Conservation (phyloP, 768 basidiomycete genomes). For the Phanerochaete carnosa region DNA sequence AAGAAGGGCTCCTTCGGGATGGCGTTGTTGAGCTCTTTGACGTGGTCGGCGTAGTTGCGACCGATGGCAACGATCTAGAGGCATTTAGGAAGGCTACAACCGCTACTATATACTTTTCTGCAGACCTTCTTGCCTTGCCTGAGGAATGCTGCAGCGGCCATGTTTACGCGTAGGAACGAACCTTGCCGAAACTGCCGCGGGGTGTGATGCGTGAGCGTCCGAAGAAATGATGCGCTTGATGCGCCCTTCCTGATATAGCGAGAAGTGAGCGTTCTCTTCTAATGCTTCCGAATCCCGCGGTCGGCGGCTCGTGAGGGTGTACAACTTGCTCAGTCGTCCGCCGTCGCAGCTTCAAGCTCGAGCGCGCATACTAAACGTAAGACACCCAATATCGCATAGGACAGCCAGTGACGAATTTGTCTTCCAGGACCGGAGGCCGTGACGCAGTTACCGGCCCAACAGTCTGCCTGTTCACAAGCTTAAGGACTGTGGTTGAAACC, state of each 20-base stretch:
- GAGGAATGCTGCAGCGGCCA: slow-evolving; percentile 39
- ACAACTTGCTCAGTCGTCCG: too few species aligned
- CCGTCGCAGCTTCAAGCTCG: background rate
- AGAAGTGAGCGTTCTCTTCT: too few species aligned
- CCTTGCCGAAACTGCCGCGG: background rate
- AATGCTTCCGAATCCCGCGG: too few species aligned
- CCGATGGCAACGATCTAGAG: slow-evolving; percentile 90
- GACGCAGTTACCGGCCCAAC: too few species aligned
- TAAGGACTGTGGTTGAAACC: too few species aligned
- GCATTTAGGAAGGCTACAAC: background rate
- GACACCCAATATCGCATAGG: background rate
- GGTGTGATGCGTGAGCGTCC: background rate
- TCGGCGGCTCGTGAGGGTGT: too few species aligned
- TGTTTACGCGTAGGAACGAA: slow-evolving; percentile 15
- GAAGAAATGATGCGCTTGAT: background rate
- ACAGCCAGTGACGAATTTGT: background rate
- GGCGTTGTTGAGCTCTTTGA: slow-evolving; percentile 87
- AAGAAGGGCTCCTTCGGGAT: slow-evolving; percentile 95
- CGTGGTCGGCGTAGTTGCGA: slow-evolving; percentile 89
- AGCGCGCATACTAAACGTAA: background rate
- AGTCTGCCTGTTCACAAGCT: too few species aligned
- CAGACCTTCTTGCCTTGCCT: slow-evolving; percentile 45
- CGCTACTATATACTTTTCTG: background rate
- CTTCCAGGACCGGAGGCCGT: too few species aligned
- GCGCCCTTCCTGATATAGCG: background rate